phyloP scores from a whole-genome alignment of 2,329 filamentous ascomycete genomes.

The Escovopsis weberi region DNA sequence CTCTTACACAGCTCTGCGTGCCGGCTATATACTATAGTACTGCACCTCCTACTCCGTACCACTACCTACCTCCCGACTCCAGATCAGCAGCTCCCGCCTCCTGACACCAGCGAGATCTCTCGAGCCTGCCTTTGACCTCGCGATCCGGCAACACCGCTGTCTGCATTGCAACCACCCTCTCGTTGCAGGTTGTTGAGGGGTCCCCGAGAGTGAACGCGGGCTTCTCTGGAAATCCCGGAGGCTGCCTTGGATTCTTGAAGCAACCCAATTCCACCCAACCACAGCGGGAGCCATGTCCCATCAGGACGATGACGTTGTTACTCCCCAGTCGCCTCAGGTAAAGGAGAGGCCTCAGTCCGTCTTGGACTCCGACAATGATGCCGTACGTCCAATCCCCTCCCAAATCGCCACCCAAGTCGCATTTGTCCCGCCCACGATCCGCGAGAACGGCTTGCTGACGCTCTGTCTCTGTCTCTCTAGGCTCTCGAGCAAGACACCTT shows the following conservation, averaged over 20 bases:
- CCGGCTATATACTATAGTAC: conserved; percentile 2
- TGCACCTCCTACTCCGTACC: background rate
- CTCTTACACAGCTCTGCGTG: background rate
- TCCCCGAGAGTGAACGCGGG: background rate
- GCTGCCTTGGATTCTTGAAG: background rate
- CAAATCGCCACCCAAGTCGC: conserved; percentile 3
- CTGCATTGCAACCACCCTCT: background rate
- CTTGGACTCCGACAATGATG: conserved; percentile 15
- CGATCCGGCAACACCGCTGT: background rate
- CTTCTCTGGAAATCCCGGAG: background rate
- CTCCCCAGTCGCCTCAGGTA: conserved; percentile 10
- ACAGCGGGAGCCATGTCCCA: conserved; percentile 19
- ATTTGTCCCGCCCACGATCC: conserved; percentile 8
- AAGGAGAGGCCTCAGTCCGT: conserved; percentile 16
- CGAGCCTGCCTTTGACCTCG: background rate
- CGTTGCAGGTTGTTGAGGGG: conserved; percentile 4
- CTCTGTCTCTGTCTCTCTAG: conserved; percentile 8
- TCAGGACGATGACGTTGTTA: conserved; percentile 16
- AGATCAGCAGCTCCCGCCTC: background rate
- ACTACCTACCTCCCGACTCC: no score
- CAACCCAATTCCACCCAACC: background rate
- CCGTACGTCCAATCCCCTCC: conserved; percentile 13
- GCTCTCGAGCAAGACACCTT: conserved; percentile 35
- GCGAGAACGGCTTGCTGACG: conserved; percentile 7
- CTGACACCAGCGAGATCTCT: background rate